phyloP scores from a whole-genome alignment of 73 alveolate genomes.

The Paramecium tetraurelia region DNA sequence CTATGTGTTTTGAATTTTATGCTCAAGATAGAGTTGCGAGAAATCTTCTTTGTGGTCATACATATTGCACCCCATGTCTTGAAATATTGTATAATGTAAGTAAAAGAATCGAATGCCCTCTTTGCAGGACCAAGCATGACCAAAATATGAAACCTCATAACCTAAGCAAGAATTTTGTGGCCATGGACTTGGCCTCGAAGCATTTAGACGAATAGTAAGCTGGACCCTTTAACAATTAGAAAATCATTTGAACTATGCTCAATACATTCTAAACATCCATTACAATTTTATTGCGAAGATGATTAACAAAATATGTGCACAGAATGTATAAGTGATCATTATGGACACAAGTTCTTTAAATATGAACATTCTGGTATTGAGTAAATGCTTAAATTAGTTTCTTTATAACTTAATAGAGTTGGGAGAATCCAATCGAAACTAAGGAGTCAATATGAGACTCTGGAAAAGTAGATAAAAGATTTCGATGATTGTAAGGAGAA shows the following conservation, averaged over 20 bases:
- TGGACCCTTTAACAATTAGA: not conserved
- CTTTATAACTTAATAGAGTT: not conserved
- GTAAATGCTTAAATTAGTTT: not conserved
- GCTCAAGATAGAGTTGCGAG: conserved; percentile 73
- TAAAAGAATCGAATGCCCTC: conserved; percentile 69
- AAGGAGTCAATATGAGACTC: not conserved
- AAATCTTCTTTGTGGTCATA: conserved; percentile 79
- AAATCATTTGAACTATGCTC: conserved; percentile 67
- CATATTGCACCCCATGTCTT: conserved; percentile 81
- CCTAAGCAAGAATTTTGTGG: conserved; percentile 78
- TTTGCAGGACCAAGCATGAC: conserved; percentile 75
- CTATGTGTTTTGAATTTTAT: conserved; percentile 70
- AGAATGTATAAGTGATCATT: conserved; percentile 79
- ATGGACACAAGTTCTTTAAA: conserved; percentile 82
- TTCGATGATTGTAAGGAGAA: not conserved
- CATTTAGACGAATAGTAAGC: conserved; percentile 53
- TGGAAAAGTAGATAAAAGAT: not conserved
- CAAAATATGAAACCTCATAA: conserved; percentile 64
- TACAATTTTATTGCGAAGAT: conserved; percentile 75
- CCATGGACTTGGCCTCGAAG: conserved; percentile 74
- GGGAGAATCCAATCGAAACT: not conserved
- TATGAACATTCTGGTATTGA: conserved; percentile 69
- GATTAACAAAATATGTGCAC: conserved; percentile 72
- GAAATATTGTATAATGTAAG: conserved; percentile 59
- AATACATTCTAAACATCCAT: conserved; percentile 65